Conservation (phyloP, 176 grass and related monocot genomes). For the Eleusine coracana region DNA sequence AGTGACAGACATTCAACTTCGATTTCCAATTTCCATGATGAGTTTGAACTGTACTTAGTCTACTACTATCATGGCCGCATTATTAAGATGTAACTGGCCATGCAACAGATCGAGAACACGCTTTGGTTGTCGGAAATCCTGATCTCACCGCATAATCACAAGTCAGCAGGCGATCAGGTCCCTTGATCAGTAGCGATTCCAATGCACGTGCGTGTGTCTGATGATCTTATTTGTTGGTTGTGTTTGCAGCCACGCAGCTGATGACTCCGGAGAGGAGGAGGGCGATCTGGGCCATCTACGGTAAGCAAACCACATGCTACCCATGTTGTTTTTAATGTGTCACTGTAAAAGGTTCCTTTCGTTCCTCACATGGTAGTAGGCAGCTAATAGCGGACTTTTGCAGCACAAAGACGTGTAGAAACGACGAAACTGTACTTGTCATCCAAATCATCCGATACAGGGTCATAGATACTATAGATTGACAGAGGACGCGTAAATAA, state of each 20-base stretch:
- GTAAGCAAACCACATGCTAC: conserved; percentile 32
- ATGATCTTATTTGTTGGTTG: background rate
- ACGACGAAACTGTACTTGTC: background rate
- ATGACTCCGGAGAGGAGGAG: conserved; percentile 86
- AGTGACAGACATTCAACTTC: background rate
- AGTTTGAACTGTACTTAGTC: background rate
- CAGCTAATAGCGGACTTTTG: background rate
- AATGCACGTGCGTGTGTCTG: conserved; percentile 15
- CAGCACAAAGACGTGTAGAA: background rate
- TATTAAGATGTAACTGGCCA: too few relatives aligned
- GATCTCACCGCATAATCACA: background rate
- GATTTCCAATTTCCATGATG: background rate
- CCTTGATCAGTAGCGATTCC: background rate
- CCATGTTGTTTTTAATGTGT: conserved; percentile 7
- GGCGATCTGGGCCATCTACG: conserved; percentile 97
- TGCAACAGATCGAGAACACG: too few relatives aligned
- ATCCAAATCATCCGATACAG: background rate
- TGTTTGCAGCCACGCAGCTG: conserved; percentile 75
- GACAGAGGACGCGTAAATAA: background rate
- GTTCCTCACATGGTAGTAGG: background rate
- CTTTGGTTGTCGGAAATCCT: background rate
- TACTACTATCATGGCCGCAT: background rate
- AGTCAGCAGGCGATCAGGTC: background rate
- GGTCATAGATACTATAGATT: background rate
- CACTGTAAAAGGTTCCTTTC: background rate